These are phyloP conservation scores for Begonia fuchsioides DNA, from an alignment of 306 rosid genomes.

Conservation along the genomic window DNA sequence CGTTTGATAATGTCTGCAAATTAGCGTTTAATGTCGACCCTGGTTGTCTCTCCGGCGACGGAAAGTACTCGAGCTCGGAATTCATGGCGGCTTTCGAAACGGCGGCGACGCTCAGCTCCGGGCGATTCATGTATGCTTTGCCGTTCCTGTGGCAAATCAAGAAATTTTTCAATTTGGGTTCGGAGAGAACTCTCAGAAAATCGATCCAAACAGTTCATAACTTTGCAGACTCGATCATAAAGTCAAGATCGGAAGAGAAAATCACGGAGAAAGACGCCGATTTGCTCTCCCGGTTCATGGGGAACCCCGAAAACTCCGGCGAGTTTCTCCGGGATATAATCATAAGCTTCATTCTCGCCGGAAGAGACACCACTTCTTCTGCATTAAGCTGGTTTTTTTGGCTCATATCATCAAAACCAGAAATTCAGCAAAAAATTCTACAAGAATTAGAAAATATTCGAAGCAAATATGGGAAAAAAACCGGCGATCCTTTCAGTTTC, in stretches of 20 bases:
- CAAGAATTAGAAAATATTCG: slow-evolving; percentile 24
- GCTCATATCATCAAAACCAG: slow-evolving; percentile 27
- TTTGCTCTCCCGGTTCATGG: slow-evolving; percentile 49
- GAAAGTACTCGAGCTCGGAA: slow-evolving; percentile 10
- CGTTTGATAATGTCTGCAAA: slow-evolving; percentile 61
- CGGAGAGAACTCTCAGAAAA: slow-evolving; percentile 26
- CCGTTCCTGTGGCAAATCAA: slow-evolving; percentile 14
- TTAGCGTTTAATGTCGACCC: slow-evolving; percentile 34
- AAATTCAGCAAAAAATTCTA: slow-evolving; percentile 17
- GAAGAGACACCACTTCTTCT: slow-evolving; percentile 59
- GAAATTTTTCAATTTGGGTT: slow-evolving; percentile 27
- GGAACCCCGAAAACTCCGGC: slow-evolving; percentile 17
- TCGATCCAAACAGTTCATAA: slow-evolving; percentile 30
- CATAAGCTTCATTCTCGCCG: slow-evolving; percentile 54
- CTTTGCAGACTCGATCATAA: slow-evolving; percentile 35
- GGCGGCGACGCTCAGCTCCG: slow-evolving; percentile 28
- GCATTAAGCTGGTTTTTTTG: slow-evolving; percentile 71
- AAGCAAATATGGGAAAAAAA: not conserved
- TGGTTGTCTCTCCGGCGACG: slow-evolving; percentile 36
- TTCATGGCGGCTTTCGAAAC: slow-evolving; percentile 63
- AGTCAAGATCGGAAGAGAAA: slow-evolving; percentile 26
- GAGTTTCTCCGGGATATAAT: slow-evolving; percentile 48
- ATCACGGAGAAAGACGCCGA: slow-evolving; percentile 9
- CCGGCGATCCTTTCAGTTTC: slow-evolving; percentile 16
- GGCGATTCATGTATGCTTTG: slow-evolving; percentile 23